These are phyloP conservation scores for Trichoderma sp. DNA, from an alignment of 2,329 filamentous ascomycete species.

Conservation along the genomic window DNA sequence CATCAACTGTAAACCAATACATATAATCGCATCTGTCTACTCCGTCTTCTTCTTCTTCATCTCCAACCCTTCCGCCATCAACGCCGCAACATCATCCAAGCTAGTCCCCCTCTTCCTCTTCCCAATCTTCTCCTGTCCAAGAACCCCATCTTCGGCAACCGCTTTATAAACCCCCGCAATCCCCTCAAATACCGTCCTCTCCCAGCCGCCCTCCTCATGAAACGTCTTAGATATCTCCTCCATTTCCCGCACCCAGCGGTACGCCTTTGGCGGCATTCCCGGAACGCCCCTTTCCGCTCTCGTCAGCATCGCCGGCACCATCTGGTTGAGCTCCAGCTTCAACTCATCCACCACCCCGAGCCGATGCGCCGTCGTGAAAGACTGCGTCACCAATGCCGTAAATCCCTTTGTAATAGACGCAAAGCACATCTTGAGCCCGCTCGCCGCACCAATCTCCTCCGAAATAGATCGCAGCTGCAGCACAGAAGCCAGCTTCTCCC, in stretches of 20 bases:
- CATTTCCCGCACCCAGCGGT: constrained; percentile 77
- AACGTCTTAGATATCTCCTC: constrained; percentile 69
- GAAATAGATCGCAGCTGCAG: constrained; percentile 51
- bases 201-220: constrained; percentile 61
- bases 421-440: constrained; percentile 65
- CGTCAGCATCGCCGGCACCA: constrained; percentile 46
- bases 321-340: constrained; percentile 49
- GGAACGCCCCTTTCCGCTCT: constrained; percentile 50
- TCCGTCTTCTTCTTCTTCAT: constrained; percentile 41
- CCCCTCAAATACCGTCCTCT: constrained; percentile 51
- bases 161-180: constrained; percentile 59
- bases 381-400: constrained; percentile 65
- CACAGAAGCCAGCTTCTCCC: constrained; percentile 38
- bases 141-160: constrained; percentile 59
- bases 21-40: neutral
- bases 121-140: constrained; percentile 58
- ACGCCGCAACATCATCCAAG: constrained; percentile 54
- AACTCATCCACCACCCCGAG: constrained; percentile 62
- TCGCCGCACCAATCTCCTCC: constrained; percentile 51
- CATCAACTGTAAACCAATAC: neutral
- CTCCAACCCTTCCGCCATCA: constrained; percentile 46
- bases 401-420: constrained; percentile 61
- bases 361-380: constrained; percentile 64
- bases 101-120: constrained; percentile 54
- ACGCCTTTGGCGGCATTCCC: constrained; percentile 69